Evolutionary conservation across 306 rosid species (phyloP).

Genomic region (Spatholobus suberectus): DNA sequence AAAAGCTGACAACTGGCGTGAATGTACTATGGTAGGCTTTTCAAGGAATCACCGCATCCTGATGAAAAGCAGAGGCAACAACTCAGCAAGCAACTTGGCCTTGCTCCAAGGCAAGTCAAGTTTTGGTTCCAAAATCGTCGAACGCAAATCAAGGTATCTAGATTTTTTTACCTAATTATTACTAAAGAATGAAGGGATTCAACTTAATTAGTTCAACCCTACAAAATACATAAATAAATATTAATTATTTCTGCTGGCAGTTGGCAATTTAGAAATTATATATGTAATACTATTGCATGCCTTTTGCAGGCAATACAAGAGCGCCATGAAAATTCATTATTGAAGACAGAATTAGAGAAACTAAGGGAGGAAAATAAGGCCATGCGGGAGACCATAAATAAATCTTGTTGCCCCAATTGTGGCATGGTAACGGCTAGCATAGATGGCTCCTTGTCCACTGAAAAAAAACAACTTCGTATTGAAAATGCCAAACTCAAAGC

Average conservation of each 20-base stretch:
- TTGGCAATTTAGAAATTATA: neutral
- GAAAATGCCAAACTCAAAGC: constrained; percentile 95
- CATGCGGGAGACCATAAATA: constrained; percentile 73
- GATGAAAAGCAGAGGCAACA: constrained; percentile 99
- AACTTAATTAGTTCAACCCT: neutral
- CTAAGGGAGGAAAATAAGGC: constrained; percentile 76
- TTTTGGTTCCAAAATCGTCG: constrained; percentile 99
- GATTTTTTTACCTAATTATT: neutral
- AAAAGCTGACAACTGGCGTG: constrained; percentile 21
- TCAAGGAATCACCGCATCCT: constrained; percentile 98
- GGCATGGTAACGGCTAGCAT: constrained; percentile 65
- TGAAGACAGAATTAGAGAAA: constrained; percentile 87
- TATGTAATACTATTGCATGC: neutral
- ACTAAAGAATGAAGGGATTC: neutral
- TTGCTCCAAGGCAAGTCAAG: constrained; percentile 95
- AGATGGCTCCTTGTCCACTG: constrained; percentile 65
- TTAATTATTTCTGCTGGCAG: neutral
- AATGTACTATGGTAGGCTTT: constrained; percentile 60
- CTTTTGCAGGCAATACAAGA: constrained; percentile 86
- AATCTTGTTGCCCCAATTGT: constrained; percentile 88
- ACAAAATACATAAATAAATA: neutral
- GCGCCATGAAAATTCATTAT: constrained; percentile 86
- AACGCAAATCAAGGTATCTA: constrained; percentile 89
- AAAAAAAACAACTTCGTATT: constrained; percentile 83
- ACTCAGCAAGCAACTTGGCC: constrained; percentile 89